Evolutionary conservation across 177 flowering plant species (phyloP), one percentile per base, ranked within the genome.

Genomic region (Vitis hybrid): DNA sequence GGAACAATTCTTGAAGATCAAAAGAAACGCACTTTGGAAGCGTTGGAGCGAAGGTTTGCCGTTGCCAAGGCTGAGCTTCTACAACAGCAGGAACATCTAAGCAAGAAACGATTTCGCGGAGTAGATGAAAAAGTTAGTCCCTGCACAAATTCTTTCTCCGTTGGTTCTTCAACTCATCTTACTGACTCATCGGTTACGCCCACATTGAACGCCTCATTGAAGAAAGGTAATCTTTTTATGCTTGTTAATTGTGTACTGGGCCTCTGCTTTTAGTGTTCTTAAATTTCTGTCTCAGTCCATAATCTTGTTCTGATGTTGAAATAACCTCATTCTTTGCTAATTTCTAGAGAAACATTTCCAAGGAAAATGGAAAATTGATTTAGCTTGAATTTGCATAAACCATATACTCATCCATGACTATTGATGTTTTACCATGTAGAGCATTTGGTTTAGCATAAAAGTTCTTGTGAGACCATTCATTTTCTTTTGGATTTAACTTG

Each of bases 41-140:
- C 91, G 46, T 56, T 88, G 65, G 90, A 90, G 68, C 79, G 89
- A 20, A 80, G 92, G 61, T 85, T 82, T 69, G 86, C 87, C n/a
- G 73, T 56, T 21, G 87, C 88, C 9, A 74, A 89, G 79, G 85
- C 85, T n/a, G 87, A 86, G 73, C 69, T 76, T 50, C 80, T 59
- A 41, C 83, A 74, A 51, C 83, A 83, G 46, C 75, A 86, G 68
- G 75, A 82, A 62, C 76, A 79, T 32, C 35, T 2, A 73, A 78
- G 13, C 61, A 75, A 74, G 67, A 80, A 67, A 64, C 66, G 58
- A 55, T 30, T 58, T 24, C 63, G 17, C 30, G 69, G 58, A 58
- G 78, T 74, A 73, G 73, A 65, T 59, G 67, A 46, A 70, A 61
- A 53, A 61, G 58, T 30, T 56, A 6, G 51, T 27, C 18, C 1